These are phyloP conservation scores for Sugiyamaella americana DNA, from an alignment of 805 yeast genomes.

Conservation along the genomic window DNA sequence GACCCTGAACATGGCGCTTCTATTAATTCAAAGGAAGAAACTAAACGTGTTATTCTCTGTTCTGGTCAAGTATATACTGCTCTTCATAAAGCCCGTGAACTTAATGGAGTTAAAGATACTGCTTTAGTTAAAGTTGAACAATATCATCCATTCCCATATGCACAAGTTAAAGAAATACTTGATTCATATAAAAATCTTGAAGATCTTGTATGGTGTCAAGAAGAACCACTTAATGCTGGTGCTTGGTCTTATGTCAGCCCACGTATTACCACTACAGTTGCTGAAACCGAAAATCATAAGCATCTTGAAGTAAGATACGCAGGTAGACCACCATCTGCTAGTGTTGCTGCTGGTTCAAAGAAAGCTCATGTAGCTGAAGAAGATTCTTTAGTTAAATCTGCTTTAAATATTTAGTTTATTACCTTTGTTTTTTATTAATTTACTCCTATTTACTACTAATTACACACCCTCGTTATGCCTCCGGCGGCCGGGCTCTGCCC, in stretches of 20 bases:
- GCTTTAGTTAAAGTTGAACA: conserved; percentile 90
- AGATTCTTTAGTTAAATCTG: conserved; percentile 75
- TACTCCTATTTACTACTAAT: too few species aligned
- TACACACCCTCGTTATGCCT: too few species aligned
- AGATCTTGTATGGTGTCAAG: conserved; percentile 96
- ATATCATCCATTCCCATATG: conserved; percentile 98
- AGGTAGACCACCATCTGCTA: conserved; percentile 97
- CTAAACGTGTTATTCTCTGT: conserved; percentile 78
- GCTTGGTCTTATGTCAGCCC: conserved; percentile 75
- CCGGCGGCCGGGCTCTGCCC: too few species aligned
- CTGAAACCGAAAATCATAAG: conserved; percentile 65
- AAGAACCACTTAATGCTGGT: conserved; percentile 98
- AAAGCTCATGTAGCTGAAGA: conserved; percentile 83
- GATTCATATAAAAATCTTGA: conserved; percentile 72
- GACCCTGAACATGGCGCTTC: conserved; percentile 79
- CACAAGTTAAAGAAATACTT: conserved; percentile 80
- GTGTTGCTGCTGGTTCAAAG: conserved; percentile 97
- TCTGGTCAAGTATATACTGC: conserved; percentile 95
- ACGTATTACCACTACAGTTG: conserved; percentile 70
- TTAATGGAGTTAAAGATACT: conserved; percentile 69
- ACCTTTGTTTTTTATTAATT: neutral
- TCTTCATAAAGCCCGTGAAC: conserved; percentile 79
- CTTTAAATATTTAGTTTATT: neutral
- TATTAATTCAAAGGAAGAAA: conserved; percentile 71
- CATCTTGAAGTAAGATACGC: conserved; percentile 67